A percentile compares a stretch with the other conserved stretches of the same genome.
These are phyloP conservation scores for Scedosporium dehoogii DNA, from an alignment of 2,329 filamentous ascomycete species.

Conservation along the genomic window DNA sequence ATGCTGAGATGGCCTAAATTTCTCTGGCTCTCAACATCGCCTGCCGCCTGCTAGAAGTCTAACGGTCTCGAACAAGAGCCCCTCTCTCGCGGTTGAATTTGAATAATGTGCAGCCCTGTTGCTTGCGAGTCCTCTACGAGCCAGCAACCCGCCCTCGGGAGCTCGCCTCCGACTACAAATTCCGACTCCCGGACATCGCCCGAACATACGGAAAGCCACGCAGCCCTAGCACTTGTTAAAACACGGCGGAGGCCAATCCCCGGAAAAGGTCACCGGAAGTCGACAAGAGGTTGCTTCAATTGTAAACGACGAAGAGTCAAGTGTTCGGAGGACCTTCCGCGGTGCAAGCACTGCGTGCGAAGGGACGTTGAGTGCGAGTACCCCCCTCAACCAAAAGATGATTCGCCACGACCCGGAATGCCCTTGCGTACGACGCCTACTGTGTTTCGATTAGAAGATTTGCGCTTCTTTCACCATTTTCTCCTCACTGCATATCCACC, in stretches of 20 bases:
- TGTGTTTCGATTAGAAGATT: neutral
- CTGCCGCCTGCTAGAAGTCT: no score
- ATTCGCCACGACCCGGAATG: neutral
- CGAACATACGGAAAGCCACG: neutral
- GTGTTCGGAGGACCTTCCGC: conserved; percentile 12
- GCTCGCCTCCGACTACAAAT: neutral
- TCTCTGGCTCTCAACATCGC: no score
- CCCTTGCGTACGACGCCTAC: neutral
- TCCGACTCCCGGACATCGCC: neutral
- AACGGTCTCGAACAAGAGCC: no score
- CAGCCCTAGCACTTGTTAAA: neutral
- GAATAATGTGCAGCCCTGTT: no score
- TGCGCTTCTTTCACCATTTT: conserved; percentile 7
- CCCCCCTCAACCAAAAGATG: conserved; percentile 7
- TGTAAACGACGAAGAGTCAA: conserved; percentile 15
- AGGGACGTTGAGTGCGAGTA: conserved; percentile 13
- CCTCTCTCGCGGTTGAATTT: no score
- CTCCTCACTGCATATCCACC: conserved; percentile 2
- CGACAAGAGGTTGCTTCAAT: conserved; percentile 13
- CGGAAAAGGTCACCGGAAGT: conserved; percentile 7
- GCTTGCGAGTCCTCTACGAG: no score
- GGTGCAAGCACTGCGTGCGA: conserved; percentile 11
- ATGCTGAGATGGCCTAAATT: no score
- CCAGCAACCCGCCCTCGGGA: no score
- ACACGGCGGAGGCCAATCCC: neutral